Evolutionary conservation across 1,139 yeast species (phyloP).

Genomic region (Tardiomyces blankii): DNA sequence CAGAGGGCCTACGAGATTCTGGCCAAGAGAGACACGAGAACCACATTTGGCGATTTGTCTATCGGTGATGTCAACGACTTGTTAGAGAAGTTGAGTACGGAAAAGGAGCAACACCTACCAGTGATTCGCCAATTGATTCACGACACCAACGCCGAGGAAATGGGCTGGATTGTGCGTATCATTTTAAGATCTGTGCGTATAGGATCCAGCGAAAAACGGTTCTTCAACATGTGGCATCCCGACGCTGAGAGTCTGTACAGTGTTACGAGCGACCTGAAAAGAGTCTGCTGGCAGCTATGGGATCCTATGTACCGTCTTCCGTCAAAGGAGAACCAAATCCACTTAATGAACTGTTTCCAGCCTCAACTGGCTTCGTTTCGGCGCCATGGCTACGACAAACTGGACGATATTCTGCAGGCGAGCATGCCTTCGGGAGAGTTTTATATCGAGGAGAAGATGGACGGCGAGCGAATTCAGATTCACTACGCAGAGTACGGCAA

Average conservation of each 20-base stretch:
- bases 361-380: constrained; percentile 36
- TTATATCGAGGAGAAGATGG: constrained; percentile 81
- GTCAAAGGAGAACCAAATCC: constrained; percentile 28
- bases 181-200: constrained; percentile 42
- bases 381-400: constrained; percentile 8
- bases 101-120: constrained; percentile 20
- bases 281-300: constrained; percentile 47
- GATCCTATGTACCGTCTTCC: constrained; percentile 38
- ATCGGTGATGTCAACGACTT: constrained; percentile 47
- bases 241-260: constrained; percentile 58
- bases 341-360: constrained; percentile 20
- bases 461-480: constrained; percentile 79
- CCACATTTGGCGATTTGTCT: constrained; percentile 27
- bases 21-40: constrained; percentile 26
- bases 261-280: constrained; percentile 54
- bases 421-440: constrained; percentile 34
- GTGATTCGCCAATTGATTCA: constrained; percentile 41
- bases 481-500: constrained; percentile 40
- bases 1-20: constrained; percentile 28
- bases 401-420: constrained; percentile 14
- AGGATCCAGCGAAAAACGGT: constrained; percentile 48
- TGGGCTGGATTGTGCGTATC: constrained; percentile 60
- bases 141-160: constrained; percentile 50
- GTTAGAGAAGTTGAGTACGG: constrained; percentile 39
- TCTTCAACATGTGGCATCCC: constrained; percentile 68